Evolutionary conservation across 768 basidiomycete genomes (phyloP).

Genomic region (Tremella fuciformis): DNA sequence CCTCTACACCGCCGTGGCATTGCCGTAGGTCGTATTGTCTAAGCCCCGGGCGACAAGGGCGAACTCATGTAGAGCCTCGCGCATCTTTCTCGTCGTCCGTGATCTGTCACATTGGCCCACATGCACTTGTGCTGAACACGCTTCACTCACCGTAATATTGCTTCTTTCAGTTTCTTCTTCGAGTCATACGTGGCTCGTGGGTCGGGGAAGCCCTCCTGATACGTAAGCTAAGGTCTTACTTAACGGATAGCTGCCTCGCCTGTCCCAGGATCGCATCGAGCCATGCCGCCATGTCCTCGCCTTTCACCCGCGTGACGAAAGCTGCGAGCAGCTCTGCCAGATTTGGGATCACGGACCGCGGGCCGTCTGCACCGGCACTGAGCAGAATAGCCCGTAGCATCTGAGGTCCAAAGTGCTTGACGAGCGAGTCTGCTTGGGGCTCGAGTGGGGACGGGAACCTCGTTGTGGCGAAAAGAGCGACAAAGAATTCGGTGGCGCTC

Average conservation of each 20-base stretch:
- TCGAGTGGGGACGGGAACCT: slow-evolving; percentile 56
- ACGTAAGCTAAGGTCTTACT: neutral
- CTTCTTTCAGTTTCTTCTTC: slow-evolving; percentile 65
- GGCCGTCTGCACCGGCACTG: slow-evolving; percentile 80
- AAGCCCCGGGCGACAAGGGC: slow-evolving; percentile 77
- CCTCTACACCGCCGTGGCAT: slow-evolving; percentile 58
- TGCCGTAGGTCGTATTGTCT: slow-evolving; percentile 81
- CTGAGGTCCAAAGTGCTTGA: slow-evolving; percentile 53
- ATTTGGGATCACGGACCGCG: slow-evolving; percentile 76
- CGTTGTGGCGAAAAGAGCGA: slow-evolving; percentile 59
- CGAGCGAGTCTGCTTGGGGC: slow-evolving; percentile 58
- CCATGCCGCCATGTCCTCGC: slow-evolving; percentile 63
- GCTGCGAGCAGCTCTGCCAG: slow-evolving; percentile 75
- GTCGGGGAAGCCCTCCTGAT: slow-evolving; percentile 60
- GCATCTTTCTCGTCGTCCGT: slow-evolving; percentile 67
- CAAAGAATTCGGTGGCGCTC: slow-evolving; percentile 76
- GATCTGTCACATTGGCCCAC: slow-evolving; percentile 55
- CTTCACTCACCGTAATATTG: slow-evolving; percentile 43
- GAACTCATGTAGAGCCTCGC: slow-evolving; percentile 84
- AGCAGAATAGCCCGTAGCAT: slow-evolving; percentile 70
- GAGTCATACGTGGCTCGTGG: slow-evolving; percentile 70
- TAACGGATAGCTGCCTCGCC: slow-evolving; percentile 28
- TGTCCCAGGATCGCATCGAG: slow-evolving; percentile 64
- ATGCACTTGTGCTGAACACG: neutral
- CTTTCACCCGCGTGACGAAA: slow-evolving; percentile 61